Conservation (phyloP, 306 rosid genomes). For the Glycyrrhiza uralensis region DNA sequence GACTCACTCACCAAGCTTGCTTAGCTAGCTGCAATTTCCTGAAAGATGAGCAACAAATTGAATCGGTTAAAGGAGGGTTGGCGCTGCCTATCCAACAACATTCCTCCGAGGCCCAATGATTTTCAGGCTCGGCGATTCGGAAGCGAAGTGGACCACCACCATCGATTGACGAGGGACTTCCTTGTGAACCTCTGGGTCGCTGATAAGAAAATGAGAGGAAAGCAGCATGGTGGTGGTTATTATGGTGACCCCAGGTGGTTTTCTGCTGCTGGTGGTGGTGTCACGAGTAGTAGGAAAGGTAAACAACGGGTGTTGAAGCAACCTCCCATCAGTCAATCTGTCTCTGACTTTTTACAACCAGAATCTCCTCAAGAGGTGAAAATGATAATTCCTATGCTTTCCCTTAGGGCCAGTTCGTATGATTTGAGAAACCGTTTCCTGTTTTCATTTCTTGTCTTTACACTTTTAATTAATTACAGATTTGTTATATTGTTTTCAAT, state of each 20-base stretch:
- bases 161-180: constrained; percentile 51
- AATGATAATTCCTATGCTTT: too few species aligned
- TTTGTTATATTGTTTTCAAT: too few species aligned
- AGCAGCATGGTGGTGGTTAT: too few species aligned
- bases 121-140: constrained; percentile 43
- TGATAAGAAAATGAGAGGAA: constrained; percentile 46
- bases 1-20: background rate
- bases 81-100: constrained; percentile 20
- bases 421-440: too few species aligned
- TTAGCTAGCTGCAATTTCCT: background rate
- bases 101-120: background rate
- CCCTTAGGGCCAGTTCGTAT: too few species aligned
- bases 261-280: constrained; percentile 17
- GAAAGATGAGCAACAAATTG: too few species aligned
- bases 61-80: constrained; percentile 28
- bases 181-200: constrained; percentile 61
- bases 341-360: constrained; percentile 46
- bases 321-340: constrained; percentile 75
- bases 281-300: background rate
- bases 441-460: too few species aligned
- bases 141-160: constrained; percentile 12
- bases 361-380: constrained; percentile 70
- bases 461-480: too few species aligned
- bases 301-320: constrained; percentile 35
- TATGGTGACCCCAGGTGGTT: constrained; percentile 32